Conservation (phyloP, 768 basidiomycete genomes). For the Exidia glandulosa region DNA sequence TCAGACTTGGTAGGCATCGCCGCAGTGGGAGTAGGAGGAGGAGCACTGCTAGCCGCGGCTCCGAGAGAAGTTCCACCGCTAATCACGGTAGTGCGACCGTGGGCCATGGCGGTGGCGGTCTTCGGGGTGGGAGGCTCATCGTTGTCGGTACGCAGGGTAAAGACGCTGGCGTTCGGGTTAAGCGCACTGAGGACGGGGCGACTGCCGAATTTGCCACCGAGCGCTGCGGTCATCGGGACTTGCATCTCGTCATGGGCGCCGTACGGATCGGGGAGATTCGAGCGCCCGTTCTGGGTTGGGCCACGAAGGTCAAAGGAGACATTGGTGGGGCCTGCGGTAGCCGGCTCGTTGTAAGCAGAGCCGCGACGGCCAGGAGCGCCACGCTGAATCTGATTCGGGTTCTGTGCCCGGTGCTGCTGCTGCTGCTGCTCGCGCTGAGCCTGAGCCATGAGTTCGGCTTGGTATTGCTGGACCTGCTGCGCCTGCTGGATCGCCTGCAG, state of each 20-base stretch:
- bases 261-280: conserved; percentile 5
- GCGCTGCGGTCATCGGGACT: conserved; percentile 70
- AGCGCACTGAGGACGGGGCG: conserved; percentile 27
- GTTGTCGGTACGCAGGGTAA: conserved; percentile 20
- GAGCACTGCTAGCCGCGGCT: conserved; percentile 29
- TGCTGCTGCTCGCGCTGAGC: conserved; percentile 53
- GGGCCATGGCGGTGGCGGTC: neutral
- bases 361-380: conserved; percentile 37
- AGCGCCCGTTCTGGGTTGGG: neutral
- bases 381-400: conserved; percentile 21
- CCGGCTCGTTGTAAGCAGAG: conserved; percentile 41
- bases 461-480: conserved; percentile 61
- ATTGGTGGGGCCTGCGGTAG: conserved; percentile 61
- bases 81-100: conserved; percentile 48
- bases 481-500: conserved; percentile 44
- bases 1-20: conserved; percentile 69
- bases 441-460: conserved; percentile 58
- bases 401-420: conserved; percentile 34
- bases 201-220: conserved; percentile 66
- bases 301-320: conserved; percentile 56
- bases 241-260: conserved; percentile 17
- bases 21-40: conserved; percentile 13
- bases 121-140: conserved; percentile 45
- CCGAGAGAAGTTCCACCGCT: conserved; percentile 67
- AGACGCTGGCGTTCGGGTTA: conserved; percentile 30